A percentile compares a stretch with the other conserved stretches of the same genome.
These are phyloP conservation scores for Colletotrichum cuscutae DNA, from an alignment of 2,329 filamentous ascomycete genomes.

Conservation along the genomic window DNA sequence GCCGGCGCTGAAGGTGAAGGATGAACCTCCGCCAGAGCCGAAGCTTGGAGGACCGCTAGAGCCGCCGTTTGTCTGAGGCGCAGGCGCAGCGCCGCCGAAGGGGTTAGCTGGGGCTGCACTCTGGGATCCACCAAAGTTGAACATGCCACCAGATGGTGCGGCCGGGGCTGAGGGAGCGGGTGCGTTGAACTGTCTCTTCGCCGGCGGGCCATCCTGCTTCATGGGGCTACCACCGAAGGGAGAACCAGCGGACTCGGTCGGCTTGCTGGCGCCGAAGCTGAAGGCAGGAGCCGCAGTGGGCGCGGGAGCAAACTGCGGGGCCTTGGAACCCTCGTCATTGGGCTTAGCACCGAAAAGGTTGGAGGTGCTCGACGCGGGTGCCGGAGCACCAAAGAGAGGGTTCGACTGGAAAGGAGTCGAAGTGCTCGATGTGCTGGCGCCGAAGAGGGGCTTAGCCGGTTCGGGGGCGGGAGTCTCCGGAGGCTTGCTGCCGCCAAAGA, in stretches of 20 bases:
- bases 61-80: conserved; percentile 24
- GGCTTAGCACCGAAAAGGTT: conserved; percentile 44
- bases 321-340: conserved; percentile 14
- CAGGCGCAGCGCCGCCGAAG: conserved; percentile 27
- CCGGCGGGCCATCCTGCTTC: conserved; percentile 49
- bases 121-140: conserved; percentile 50
- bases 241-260: conserved; percentile 40
- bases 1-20: conserved; percentile 38
- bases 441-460: conserved; percentile 41
- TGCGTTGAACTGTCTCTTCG: conserved; percentile 52
- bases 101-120: conserved; percentile 33
- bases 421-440: conserved; percentile 28
- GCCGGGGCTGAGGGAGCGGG: conserved; percentile 39
- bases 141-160: conserved; percentile 42
- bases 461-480: conserved; percentile 42
- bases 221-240: conserved; percentile 55
- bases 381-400: conserved; percentile 37
- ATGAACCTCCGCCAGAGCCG: conserved; percentile 37
- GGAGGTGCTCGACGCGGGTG: conserved; percentile 36
- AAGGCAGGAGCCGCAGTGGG: conserved; percentile 43
- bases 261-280: conserved; percentile 46
- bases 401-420: conserved; percentile 32
- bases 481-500: conserved; percentile 53
- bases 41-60: conserved; percentile 43
- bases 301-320: conserved; percentile 5